Percentiles rank a stretch among this genome's conserved stretches.
These are phyloP conservation scores for Mycena galopus DNA, from an alignment of 768 basidiomycete genomes.

Conservation along the genomic window DNA sequence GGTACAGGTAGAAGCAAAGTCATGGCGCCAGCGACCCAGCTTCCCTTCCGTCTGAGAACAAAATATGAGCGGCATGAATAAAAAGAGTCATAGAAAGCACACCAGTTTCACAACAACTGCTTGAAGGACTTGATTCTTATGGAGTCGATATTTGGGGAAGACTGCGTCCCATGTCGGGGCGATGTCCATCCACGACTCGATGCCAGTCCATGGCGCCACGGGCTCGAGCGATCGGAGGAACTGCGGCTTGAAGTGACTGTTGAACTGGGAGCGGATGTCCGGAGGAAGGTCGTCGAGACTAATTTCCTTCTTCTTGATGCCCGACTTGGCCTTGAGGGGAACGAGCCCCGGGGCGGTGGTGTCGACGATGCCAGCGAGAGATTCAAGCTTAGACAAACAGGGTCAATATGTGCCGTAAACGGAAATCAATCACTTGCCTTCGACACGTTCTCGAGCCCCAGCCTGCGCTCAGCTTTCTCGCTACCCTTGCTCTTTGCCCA, in stretches of 20 bases:
- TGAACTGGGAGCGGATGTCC: neutral
- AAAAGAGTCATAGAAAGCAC: neutral
- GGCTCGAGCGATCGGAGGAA: neutral
- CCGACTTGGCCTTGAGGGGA: neutral
- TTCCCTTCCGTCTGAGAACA: neutral
- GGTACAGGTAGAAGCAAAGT: neutral
- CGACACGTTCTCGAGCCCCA: neutral
- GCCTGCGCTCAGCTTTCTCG: neutral
- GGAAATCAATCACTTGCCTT: neutral
- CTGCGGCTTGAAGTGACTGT: neutral
- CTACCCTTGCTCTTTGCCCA: neutral
- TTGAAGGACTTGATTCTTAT: neutral
- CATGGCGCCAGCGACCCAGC: neutral
- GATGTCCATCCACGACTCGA: neutral
- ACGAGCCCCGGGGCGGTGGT: neutral
- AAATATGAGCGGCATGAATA: neutral
- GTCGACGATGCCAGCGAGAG: constrained; percentile 1
- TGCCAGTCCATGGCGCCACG: neutral
- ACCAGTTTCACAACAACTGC: neutral
- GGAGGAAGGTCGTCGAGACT: neutral
- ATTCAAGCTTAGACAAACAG: neutral
- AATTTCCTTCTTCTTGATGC: neutral
- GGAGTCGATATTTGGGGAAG: neutral
- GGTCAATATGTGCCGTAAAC: neutral
- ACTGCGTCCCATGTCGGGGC: neutral